phyloP scores from a whole-genome alignment of 306 rosid species.

The Cucurbita ficifolia region DNA sequence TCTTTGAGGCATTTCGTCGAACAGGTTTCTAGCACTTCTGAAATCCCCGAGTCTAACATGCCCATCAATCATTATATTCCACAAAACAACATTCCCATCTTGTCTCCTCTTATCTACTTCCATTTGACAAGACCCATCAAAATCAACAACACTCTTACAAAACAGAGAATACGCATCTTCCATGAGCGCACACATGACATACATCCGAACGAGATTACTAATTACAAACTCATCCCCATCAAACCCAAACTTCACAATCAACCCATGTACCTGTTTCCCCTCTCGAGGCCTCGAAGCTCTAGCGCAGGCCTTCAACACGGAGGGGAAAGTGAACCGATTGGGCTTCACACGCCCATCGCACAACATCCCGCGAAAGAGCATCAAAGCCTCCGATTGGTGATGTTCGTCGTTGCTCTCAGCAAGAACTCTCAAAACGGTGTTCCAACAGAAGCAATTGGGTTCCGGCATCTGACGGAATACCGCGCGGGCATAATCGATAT shows the following conservation, averaged over 20 bases:
- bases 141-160: slow-evolving; percentile 19
- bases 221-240: slow-evolving; percentile 43
- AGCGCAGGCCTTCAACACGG: slow-evolving; percentile 59
- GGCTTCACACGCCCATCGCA: slow-evolving; percentile 36
- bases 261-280: slow-evolving; percentile 61
- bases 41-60: slow-evolving; percentile 40
- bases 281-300: slow-evolving; percentile 23
- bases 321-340: slow-evolving; percentile 55
- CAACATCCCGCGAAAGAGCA: slow-evolving; percentile 34
- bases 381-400: slow-evolving; percentile 21
- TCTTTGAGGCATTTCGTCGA: slow-evolving; percentile 44
- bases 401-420: slow-evolving; percentile 28
- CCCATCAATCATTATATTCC: slow-evolving; percentile 58
- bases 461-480: slow-evolving; percentile 27
- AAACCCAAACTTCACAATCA: slow-evolving; percentile 48
- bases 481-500: slow-evolving; percentile 20
- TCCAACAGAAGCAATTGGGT: slow-evolving; percentile 61
- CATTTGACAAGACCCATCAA: slow-evolving; percentile 4
- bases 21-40: slow-evolving; percentile 30
- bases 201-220: slow-evolving; percentile 56
- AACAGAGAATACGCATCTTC: slow-evolving; percentile 46
- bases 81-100: slow-evolving; percentile 54
- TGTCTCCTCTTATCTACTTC: slow-evolving; percentile 23
- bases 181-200: slow-evolving; percentile 45
- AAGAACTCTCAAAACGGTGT: slow-evolving; percentile 51